phyloP scores from a whole-genome alignment of 352 stramenopile genomes.

The Phytophthora citricola region DNA sequence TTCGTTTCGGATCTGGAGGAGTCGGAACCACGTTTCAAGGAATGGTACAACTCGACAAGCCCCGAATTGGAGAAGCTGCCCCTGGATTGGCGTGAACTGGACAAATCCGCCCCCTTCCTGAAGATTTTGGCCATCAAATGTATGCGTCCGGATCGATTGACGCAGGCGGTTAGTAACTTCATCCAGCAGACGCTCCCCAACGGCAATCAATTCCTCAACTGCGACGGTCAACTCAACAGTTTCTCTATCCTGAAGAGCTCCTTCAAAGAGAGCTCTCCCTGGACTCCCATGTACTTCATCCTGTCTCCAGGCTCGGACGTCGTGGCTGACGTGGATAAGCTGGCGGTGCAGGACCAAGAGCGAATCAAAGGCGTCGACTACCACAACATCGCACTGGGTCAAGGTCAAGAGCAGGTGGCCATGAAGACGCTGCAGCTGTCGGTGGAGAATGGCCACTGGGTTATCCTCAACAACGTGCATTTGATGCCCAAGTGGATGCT shows the following conservation, averaged over 20 bases:
- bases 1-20: constrained; percentile 91
- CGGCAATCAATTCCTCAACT: constrained; percentile 83
- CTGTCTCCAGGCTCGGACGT: constrained; percentile 97
- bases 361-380: constrained; percentile 96
- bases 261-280: constrained; percentile 93
- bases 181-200: constrained; percentile 85
- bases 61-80: constrained; percentile 92
- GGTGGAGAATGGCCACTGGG: constrained; percentile 94
- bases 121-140: constrained; percentile 96
- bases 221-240: constrained; percentile 93
- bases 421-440: constrained; percentile 89
- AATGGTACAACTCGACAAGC: constrained; percentile 91
- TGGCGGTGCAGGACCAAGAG: constrained; percentile 92
- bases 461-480: constrained; percentile 96
- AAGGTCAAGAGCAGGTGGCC: constrained; percentile 93
- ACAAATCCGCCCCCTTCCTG: constrained; percentile 89
- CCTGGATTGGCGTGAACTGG: constrained; percentile 92
- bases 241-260: constrained; percentile 95
- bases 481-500: constrained; percentile 95
- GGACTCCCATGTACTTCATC: constrained; percentile 98
- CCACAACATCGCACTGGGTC: constrained; percentile 95
- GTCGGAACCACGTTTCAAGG: constrained; percentile 88
- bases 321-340: constrained; percentile 95
- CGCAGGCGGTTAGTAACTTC: constrained; percentile 94
- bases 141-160: constrained; percentile 94